phyloP scores from a whole-genome alignment of 306 rosid species.

The Trifolium pratense region DNA sequence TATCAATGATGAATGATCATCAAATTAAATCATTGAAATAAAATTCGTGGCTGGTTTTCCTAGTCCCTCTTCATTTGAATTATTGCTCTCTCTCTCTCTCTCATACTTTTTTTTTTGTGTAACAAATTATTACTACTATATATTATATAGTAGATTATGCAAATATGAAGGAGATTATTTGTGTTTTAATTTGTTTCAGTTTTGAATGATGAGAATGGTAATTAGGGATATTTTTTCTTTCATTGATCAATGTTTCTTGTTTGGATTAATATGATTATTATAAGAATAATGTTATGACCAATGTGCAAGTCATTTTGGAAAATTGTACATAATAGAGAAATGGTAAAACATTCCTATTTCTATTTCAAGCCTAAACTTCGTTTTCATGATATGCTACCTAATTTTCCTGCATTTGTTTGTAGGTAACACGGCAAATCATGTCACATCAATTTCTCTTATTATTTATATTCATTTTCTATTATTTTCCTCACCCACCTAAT shows the following conservation, averaged over 20 bases:
- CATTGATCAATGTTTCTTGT: not conserved
- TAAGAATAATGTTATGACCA: conserved; percentile 20
- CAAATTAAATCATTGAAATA: conserved; percentile 45
- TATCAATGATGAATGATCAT: conserved; percentile 39
- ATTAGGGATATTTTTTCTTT: not conserved
- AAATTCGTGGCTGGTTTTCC: conserved; percentile 69
- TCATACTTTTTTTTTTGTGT: not conserved
- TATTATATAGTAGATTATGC: not conserved
- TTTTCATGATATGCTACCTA: conserved; percentile 43
- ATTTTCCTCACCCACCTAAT: no score
- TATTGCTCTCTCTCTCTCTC: not conserved
- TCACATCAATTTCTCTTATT: conserved; percentile 23
- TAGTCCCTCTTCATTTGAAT: conserved; percentile 34
- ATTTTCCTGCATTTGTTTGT: conserved; percentile 48
- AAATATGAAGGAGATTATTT: conserved; percentile 2
- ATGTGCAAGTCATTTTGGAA: conserved; percentile 17
- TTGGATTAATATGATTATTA: conserved; percentile 8
- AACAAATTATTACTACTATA: not conserved
- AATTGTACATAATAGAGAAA: not conserved
- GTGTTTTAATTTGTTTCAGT: not conserved
- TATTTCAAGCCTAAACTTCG: conserved; percentile 47
- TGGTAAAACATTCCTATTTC: conserved; percentile 32
- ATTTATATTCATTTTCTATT: not conserved
- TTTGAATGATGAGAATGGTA: conserved; percentile 23
- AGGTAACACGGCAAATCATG: conserved; percentile 59